Evolutionary conservation across 2,329 filamentous ascomycete species (phyloP).

Genomic region (Penicillium sp.): DNA sequence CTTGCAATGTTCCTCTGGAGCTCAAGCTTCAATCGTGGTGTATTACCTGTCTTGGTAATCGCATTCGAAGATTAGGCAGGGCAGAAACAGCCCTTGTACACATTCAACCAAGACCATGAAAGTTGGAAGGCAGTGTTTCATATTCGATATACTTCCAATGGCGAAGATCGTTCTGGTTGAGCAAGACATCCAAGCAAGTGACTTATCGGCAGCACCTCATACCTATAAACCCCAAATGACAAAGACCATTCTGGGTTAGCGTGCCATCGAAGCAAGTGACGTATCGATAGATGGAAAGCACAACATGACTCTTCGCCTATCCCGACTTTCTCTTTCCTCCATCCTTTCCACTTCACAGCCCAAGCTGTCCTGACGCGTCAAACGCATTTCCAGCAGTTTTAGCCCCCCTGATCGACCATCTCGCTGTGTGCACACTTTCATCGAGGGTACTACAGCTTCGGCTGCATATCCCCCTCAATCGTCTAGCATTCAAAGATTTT

Average conservation of each 20-base stretch:
- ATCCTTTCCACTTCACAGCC: not conserved
- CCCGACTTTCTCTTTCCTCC: not conserved
- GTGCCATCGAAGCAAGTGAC: not conserved
- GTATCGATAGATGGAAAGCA: not conserved
- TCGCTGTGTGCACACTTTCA: not conserved
- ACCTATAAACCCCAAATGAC: too few species aligned
- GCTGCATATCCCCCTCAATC: too few species aligned
- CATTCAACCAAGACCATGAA: too few species aligned
- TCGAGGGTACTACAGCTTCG: not conserved
- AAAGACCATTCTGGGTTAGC: too few species aligned
- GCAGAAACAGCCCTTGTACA: too few species aligned
- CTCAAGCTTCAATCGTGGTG: too few species aligned
- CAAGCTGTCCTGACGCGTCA: not conserved
- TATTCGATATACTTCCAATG: too few species aligned
- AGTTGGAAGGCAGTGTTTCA: too few species aligned
- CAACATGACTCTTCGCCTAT: not conserved
- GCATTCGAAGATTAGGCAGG: too few species aligned
- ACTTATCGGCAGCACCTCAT: not conserved
- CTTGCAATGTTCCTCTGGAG: too few species aligned
- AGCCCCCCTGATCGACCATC: not conserved
- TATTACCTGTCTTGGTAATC: too few species aligned
- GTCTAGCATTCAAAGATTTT: not conserved
- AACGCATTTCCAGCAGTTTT: not conserved
- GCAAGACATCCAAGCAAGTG: not conserved
- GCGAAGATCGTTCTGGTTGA: too few species aligned